Conservation (phyloP, 2,329 filamentous ascomycete genomes). For the Chaetomiaceae sp. region DNA sequence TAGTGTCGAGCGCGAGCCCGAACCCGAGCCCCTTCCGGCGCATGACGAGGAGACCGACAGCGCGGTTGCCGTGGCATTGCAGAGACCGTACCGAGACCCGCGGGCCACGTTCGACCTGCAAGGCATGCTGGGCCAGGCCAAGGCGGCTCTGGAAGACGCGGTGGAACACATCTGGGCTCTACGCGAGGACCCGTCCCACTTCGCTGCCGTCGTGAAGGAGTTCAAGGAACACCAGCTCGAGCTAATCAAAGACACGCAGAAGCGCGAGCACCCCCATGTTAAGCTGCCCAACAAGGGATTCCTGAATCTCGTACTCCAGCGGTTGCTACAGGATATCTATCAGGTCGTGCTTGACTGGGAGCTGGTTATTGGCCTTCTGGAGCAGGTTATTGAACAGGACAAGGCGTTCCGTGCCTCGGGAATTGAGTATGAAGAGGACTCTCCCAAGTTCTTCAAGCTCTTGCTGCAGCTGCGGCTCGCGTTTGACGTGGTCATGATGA, state of each 20-base stretch:
- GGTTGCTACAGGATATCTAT: neutral
- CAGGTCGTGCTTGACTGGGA: neutral
- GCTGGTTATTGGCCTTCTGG: neutral
- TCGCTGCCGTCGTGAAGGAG: neutral
- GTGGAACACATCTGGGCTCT: neutral
- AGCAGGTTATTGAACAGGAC: neutral
- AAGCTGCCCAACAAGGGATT: neutral
- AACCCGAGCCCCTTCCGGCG: neutral
- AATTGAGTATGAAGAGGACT: too few species aligned
- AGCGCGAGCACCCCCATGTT: neutral
- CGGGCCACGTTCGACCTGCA: neutral
- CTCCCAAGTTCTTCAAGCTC: too few species aligned
- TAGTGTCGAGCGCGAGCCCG: neutral
- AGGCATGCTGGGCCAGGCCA: neutral
- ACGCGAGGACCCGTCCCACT: neutral
- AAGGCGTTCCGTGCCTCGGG: too few species aligned
- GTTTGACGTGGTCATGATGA: too few species aligned
- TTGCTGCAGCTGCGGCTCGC: too few species aligned
- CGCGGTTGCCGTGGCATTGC: neutral
- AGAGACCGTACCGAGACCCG: neutral
- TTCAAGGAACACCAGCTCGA: neutral
- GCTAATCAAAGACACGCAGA: neutral
- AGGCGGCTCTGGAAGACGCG: neutral
- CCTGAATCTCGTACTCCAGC: too few species aligned
- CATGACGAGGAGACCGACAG: neutral